phyloP scores from a whole-genome alignment of 2,329 filamentous ascomycete genomes.

The Ascochyta viciae-villosae region DNA sequence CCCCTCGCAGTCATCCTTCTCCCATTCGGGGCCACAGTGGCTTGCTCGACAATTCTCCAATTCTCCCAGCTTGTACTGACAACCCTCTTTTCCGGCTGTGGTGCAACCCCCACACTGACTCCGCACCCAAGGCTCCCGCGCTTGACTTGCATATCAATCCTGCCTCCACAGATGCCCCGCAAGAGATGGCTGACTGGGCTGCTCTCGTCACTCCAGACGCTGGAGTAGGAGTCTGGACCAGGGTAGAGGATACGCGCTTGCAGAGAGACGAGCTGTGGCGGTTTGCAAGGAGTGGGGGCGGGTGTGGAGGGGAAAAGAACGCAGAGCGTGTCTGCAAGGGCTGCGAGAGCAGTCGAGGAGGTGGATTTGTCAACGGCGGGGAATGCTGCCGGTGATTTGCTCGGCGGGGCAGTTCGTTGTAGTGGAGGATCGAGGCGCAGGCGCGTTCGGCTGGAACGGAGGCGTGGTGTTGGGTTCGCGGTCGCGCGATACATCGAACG shows the following conservation, averaged over 20 bases:
- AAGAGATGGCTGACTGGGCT: constrained; percentile 49
- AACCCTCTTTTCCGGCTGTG: constrained; percentile 25
- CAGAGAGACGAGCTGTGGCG: constrained; percentile 33
- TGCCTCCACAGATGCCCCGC: constrained; percentile 46
- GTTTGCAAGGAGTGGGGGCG: background rate
- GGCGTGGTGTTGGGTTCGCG: constrained; percentile 9
- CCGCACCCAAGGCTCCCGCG: constrained; percentile 26
- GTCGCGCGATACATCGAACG: constrained; percentile 2
- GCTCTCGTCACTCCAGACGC: constrained; percentile 50
- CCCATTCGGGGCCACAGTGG: constrained; percentile 1
- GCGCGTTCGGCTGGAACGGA: constrained; percentile 21
- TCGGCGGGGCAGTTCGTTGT: background rate
- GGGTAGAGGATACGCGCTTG: constrained; percentile 52
- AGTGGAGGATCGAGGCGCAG: constrained; percentile 25
- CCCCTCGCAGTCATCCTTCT: constrained; percentile 2
- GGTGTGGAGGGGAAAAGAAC: constrained; percentile 37
- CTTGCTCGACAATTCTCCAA: constrained; percentile 22
- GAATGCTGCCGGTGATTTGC: constrained; percentile 11
- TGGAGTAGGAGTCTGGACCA: constrained; percentile 45
- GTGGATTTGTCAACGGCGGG: constrained; percentile 24
- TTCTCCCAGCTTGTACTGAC: constrained; percentile 38
- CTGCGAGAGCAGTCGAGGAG: constrained; percentile 27
- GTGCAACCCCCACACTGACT: constrained; percentile 19
- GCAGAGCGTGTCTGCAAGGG: constrained; percentile 44
- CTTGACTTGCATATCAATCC: constrained; percentile 40